These are phyloP conservation scores for Exophiala aquamarina DNA, from an alignment of 2,329 filamentous ascomycete species.

Conservation along the genomic window DNA sequence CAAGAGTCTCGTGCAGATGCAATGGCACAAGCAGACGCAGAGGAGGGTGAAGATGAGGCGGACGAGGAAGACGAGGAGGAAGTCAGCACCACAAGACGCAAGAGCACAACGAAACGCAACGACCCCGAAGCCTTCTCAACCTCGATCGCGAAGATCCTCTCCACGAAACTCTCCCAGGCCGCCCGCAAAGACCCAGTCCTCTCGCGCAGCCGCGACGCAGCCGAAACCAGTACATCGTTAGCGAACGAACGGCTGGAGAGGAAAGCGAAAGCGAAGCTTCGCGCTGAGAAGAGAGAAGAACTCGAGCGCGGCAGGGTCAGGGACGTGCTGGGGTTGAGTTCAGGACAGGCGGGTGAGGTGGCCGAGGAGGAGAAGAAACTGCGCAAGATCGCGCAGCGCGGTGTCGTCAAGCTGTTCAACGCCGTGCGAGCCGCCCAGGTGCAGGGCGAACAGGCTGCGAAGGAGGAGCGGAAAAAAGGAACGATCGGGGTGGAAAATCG, in stretches of 20 bases:
- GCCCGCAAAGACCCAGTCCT: constrained; percentile 90
- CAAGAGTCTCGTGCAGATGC: constrained; percentile 25
- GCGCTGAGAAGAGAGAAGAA: constrained; percentile 75
- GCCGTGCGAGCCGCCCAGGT: constrained; percentile 91
- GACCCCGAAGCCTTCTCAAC: constrained; percentile 89
- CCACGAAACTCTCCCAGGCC: constrained; percentile 78
- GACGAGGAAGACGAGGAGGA: constrained; percentile 39
- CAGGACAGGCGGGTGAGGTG: constrained; percentile 52
- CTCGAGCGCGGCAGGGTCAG: constrained; percentile 84
- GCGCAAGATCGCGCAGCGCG: constrained; percentile 84
- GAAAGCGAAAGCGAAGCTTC: constrained; percentile 75
- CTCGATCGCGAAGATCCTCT: constrained; percentile 89
- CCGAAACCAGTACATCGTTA: constrained; percentile 69
- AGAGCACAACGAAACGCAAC: constrained; percentile 68
- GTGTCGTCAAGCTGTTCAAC: constrained; percentile 96
- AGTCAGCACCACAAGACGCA: constrained; percentile 37
- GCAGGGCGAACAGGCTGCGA: constrained; percentile 72
- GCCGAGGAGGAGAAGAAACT: constrained; percentile 74
- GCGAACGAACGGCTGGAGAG: constrained; percentile 76
- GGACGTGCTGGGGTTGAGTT: constrained; percentile 72
- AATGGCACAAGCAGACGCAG: constrained; percentile 38
- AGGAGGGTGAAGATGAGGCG: constrained; percentile 40
- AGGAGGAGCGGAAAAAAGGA: constrained; percentile 66
- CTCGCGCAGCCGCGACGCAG: constrained; percentile 73
- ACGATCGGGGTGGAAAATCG: constrained; percentile 76